A percentile compares a stretch with the other conserved stretches of the same genome.
Conservation (phyloP, 1,139 yeast genomes). For the Kodamaea ohmeri region DNA sequence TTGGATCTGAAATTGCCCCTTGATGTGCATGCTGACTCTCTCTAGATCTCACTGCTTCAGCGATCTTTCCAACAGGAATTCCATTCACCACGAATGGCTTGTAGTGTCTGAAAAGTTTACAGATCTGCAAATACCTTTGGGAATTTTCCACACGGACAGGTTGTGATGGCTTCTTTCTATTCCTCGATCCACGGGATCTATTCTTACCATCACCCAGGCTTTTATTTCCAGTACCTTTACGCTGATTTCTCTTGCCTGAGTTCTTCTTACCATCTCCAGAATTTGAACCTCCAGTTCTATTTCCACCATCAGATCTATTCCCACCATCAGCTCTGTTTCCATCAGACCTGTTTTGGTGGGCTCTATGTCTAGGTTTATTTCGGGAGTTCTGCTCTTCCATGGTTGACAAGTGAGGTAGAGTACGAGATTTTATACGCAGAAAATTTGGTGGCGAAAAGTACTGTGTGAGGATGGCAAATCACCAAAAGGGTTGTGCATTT, state of each 20-base stretch:
- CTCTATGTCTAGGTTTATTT: too few species aligned
- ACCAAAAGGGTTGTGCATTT: too few species aligned
- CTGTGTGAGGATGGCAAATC: too few species aligned
- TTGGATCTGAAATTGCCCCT: conserved; percentile 8
- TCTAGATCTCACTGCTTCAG: conserved; percentile 8
- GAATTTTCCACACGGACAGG: conserved; percentile 9
- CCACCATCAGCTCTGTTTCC: too few species aligned
- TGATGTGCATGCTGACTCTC: conserved; percentile 1
- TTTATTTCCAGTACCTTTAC: not conserved
- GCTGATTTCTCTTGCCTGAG: conserved; percentile 1
- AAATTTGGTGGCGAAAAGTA: too few species aligned
- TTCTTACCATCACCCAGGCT: not conserved
- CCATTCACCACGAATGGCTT: conserved; percentile 38
- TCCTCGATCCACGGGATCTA: not conserved
- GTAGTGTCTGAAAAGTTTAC: conserved; percentile 27
- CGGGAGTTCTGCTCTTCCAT: too few species aligned
- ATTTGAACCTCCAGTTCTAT: too few species aligned
- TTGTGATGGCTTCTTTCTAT: conserved; percentile 9
- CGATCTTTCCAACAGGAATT: conserved; percentile 17
- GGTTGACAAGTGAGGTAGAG: too few species aligned
- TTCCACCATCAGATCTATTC: too few species aligned
- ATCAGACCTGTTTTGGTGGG: too few species aligned
- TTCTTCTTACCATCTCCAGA: too few species aligned
- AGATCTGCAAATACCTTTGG: conserved; percentile 16
- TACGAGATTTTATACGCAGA: too few species aligned